Evolutionary conservation across 768 basidiomycete genomes (phyloP), one percentile per base, ranked within the genome.

Genomic region (Inosperma sp.): DNA sequence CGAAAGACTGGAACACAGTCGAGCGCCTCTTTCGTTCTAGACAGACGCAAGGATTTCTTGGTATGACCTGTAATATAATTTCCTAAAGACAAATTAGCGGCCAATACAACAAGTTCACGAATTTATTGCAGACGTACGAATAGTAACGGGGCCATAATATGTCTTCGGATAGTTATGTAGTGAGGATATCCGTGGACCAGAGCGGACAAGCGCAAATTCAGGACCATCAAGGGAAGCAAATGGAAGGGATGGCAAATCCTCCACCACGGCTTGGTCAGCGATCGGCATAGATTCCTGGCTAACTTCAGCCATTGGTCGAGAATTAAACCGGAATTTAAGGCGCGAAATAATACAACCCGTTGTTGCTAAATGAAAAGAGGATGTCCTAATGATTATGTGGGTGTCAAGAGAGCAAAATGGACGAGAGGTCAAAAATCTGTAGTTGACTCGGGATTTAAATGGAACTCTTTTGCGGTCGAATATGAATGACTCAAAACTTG

Each of bases 91-190:
- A 49, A 37, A 44, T 27, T 22, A 21, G 23, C 7, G 22, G 44
- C 26, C 19, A 40, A n/a, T 40, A 13, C 8, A 17, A 41, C 16
- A 16, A 13, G 25, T n/a, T n/a, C n/a, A n/a, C n/a, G n/a, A n/a
- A n/a, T n/a, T n/a, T n/a, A n/a, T n/a, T 14, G 7, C 22, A 5
- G 13, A 56, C 58, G 33, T 17, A 62, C 61, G 55, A 39, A 62
- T 59, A 35, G 61, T 51, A 29, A 62, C 51, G 43, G 61, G 61
- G 3, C 61, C 61, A 51, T 56, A 62, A 29, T 51, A 55, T 8
- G 27, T 27, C 35, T 53, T 49, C 14, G 61, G 61, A 10, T 58
- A 23, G 37, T 49, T 54, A 30, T 58, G 54, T 19, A 16, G n/a
- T 1, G 54, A 62, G 0, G 61, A 58, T 16, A 59, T 41, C 6